phyloP scores from a whole-genome alignment of 1,284 basidiomycete genomes.

The Malassezia brasiliensis region DNA sequence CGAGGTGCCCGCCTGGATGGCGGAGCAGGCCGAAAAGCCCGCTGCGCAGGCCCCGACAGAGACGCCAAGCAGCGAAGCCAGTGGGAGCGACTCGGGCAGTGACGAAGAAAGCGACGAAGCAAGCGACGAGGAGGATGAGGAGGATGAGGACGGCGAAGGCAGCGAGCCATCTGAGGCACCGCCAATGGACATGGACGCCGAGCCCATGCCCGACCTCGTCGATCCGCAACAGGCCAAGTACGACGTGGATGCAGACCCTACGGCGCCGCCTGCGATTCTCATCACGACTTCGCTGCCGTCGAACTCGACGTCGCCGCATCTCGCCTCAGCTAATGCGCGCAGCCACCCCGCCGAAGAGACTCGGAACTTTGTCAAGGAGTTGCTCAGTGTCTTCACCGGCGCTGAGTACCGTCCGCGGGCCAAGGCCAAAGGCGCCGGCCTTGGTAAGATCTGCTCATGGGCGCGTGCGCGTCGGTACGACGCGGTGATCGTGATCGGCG shows the following conservation, averaged over 20 bases:
- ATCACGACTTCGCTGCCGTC: conserved; percentile 45
- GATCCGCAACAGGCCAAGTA: conserved; percentile 21
- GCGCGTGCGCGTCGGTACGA: conserved; percentile 76
- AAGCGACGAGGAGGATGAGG: conserved; percentile 25
- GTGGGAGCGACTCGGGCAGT: conserved; percentile 15
- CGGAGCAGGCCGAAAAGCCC: conserved; percentile 1
- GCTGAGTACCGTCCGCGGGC: conserved; percentile 83
- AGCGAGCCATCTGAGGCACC: not conserved
- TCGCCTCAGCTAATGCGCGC: conserved; percentile 55
- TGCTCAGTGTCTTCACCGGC: conserved; percentile 84
- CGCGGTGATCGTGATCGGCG: conserved; percentile 84
- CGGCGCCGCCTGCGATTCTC: conserved; percentile 35
- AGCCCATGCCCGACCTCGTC: conserved; percentile 30
- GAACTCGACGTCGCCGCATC: conserved; percentile 34
- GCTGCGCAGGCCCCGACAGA: not conserved
- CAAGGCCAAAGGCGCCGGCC: conserved; percentile 84
- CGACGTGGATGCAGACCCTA: conserved; percentile 32
- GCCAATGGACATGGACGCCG: conserved; percentile 14
- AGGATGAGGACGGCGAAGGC: conserved; percentile 24
- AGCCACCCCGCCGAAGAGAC: conserved; percentile 49
- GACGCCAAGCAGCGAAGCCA: conserved; percentile 4
- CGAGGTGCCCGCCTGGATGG: conserved; percentile 50
- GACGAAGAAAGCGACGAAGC: conserved; percentile 35
- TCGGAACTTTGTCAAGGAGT: conserved; percentile 62
- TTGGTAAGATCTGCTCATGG: conserved; percentile 88